Evolutionary conservation across 768 basidiomycete genomes (phyloP).

Genomic region (Pluteus cervinus): DNA sequence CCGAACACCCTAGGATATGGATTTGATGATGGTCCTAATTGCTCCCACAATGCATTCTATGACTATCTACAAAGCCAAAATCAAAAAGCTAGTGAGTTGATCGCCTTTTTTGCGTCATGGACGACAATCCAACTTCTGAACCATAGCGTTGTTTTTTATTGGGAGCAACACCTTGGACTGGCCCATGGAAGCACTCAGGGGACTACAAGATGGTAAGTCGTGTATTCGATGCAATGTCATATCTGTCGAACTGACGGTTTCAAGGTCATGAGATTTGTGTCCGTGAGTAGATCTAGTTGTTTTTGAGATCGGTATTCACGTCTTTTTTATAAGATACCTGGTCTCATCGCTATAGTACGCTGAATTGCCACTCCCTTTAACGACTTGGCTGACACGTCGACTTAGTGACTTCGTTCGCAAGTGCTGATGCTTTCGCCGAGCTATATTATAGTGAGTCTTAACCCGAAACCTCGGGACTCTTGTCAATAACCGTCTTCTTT

Average conservation of each 20-base stretch:
- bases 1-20: constrained; percentile 52
- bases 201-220: constrained; percentile 37
- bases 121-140: background rate
- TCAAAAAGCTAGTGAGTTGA: constrained; percentile 53
- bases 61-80: constrained; percentile 43
- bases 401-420: constrained; percentile 59
- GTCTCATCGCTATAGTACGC: constrained; percentile 51
- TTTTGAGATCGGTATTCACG: constrained; percentile 4
- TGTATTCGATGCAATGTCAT: background rate
- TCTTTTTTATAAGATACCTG: constrained; percentile 34
- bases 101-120: background rate
- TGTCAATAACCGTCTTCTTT: background rate
- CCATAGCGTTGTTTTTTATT: constrained; percentile 54
- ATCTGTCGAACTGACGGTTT: background rate
- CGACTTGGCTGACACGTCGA: no score
- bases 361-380: constrained; percentile 1
- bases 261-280: constrained; percentile 54
- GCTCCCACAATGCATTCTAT: constrained; percentile 59
- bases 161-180: constrained; percentile 53
- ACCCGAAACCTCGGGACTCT: background rate
- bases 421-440: constrained; percentile 68
- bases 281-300: constrained; percentile 34
- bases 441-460: constrained; percentile 58
- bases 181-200: constrained; percentile 52
- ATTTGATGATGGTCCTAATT: constrained; percentile 64